These are phyloP conservation scores for Salix arbutifolia DNA, from an alignment of 345 rosid species.

Conservation along the genomic window DNA sequence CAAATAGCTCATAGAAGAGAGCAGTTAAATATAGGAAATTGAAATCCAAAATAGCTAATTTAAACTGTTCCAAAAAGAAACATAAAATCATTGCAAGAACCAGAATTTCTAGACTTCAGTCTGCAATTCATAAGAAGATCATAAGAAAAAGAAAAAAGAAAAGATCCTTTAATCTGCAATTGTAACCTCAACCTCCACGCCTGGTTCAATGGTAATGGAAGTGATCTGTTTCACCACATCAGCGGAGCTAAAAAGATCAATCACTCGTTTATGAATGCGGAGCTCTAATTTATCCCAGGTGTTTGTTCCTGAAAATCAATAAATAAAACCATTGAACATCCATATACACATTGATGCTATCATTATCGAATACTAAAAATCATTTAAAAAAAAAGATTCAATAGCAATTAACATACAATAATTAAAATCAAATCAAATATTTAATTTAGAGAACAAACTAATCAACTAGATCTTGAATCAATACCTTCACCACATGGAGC, in stretches of 20 bases:
- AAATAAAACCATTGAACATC: neutral
- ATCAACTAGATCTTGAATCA: neutral
- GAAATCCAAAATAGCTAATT: neutral
- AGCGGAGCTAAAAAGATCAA: constrained; percentile 44
- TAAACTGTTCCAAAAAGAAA: neutral
- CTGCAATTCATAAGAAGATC: no score
- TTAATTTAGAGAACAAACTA: neutral
- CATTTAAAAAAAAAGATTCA: no score
- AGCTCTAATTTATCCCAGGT: constrained; percentile 51
- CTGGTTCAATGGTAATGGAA: constrained; percentile 49
- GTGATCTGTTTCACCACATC: constrained; percentile 54
- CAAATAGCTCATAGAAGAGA: neutral
- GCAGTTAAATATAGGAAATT: neutral
- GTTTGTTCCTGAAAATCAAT: constrained; percentile 34
- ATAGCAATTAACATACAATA: neutral
- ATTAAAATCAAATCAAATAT: neutral
- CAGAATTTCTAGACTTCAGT: neutral
- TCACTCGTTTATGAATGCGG: constrained; percentile 45
- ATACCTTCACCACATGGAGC: constrained; percentile 1
- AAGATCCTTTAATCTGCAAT: constrained; percentile 27
- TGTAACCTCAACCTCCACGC: constrained; percentile 52
- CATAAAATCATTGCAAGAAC: neutral
- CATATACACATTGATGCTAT: neutral
- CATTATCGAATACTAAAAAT: no score
- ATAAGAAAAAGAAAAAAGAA: neutral